These are phyloP conservation scores for Lasiosphaeris hirsuta DNA, from an alignment of 495 filamentous ascomycete species.

Conservation along the genomic window DNA sequence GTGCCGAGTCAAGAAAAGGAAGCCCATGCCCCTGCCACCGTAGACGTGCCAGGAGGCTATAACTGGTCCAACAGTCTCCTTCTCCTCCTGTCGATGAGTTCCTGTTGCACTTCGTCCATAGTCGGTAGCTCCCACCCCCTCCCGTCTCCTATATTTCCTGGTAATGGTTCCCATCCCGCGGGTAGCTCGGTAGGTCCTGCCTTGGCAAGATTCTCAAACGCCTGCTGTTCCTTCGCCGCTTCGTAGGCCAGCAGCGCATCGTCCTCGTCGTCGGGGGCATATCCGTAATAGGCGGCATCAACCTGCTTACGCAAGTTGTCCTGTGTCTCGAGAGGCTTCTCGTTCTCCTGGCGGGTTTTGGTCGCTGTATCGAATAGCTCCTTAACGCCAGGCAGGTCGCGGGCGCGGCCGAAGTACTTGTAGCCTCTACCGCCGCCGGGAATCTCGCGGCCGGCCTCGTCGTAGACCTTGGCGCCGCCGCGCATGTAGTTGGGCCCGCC, in stretches of 20 bases:
- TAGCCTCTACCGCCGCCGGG: constrained; percentile 87
- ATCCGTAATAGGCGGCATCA: constrained; percentile 95
- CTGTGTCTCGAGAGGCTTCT: constrained; percentile 57
- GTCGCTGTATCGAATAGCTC: constrained; percentile 86
- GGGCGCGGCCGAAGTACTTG: constrained; percentile 78
- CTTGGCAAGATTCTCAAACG: constrained; percentile 57
- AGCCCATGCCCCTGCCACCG: not conserved
- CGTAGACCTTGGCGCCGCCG: constrained; percentile 79
- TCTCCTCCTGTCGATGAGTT: constrained; percentile 83
- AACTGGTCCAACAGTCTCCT: constrained; percentile 68
- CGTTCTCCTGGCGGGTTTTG: constrained; percentile 47
- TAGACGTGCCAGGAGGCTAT: constrained; percentile 4
- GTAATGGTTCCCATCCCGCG: constrained; percentile 76
- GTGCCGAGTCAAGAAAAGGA: not conserved
- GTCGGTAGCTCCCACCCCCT: constrained; percentile 80
- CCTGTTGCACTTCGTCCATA: constrained; percentile 85
- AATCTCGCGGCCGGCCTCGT: constrained; percentile 89
- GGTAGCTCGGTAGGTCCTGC: constrained; percentile 38
- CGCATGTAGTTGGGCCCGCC: constrained; percentile 98
- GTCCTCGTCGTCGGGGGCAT: constrained; percentile 92
- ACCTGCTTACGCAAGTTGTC: constrained; percentile 76
- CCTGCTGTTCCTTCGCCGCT: constrained; percentile 75
- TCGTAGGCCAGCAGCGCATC: constrained; percentile 81
- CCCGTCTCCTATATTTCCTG: constrained; percentile 82
- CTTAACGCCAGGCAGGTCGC: constrained; percentile 91